These are phyloP conservation scores for Cadophora malorum DNA, from an alignment of 2,329 filamentous ascomycete species.

Conservation along the genomic window DNA sequence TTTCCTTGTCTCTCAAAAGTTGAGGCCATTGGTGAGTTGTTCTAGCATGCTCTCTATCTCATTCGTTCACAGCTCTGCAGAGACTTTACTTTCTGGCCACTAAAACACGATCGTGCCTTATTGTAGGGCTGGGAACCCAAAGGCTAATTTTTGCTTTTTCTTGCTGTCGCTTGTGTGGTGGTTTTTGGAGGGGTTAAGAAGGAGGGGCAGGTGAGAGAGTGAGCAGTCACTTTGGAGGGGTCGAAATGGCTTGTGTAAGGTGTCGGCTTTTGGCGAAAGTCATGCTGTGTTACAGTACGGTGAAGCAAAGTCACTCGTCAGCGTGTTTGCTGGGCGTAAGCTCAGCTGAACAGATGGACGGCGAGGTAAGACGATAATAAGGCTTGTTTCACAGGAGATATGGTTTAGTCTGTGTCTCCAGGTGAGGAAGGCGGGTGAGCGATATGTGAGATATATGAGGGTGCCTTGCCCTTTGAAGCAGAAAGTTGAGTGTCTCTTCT, in stretches of 20 bases:
- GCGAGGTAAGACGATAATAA: slow-evolving; percentile 5
- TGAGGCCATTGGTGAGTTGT: not conserved
- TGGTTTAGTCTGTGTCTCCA: not conserved
- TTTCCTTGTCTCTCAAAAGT: not conserved
- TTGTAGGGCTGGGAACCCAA: not conserved
- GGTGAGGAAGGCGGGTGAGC: not conserved
- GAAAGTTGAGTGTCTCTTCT: not conserved
- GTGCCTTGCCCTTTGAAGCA: not conserved
- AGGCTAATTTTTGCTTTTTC: slow-evolving; percentile 8
- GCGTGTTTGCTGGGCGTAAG: slow-evolving; percentile 3
- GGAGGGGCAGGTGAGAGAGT: not conserved
- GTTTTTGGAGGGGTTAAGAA: not conserved
- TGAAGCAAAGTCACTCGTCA: slow-evolving; percentile 1
- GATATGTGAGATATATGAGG: slow-evolving; percentile 5
- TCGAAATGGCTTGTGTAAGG: not conserved
- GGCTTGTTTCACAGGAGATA: slow-evolving; percentile 10
- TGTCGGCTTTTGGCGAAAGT: not conserved
- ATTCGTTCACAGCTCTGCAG: not conserved
- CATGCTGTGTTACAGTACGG: slow-evolving; percentile 8
- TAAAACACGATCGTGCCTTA: not conserved
- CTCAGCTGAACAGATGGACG: slow-evolving; percentile 9
- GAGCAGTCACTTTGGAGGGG: not conserved
- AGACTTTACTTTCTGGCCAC: not conserved
- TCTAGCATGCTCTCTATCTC: too few species aligned
- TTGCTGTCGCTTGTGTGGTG: not conserved